A percentile compares a stretch with the other conserved stretches of the same genome.
Conservation (phyloP, 352 stramenopile genomes). For the Globisporangium takayamanum region DNA sequence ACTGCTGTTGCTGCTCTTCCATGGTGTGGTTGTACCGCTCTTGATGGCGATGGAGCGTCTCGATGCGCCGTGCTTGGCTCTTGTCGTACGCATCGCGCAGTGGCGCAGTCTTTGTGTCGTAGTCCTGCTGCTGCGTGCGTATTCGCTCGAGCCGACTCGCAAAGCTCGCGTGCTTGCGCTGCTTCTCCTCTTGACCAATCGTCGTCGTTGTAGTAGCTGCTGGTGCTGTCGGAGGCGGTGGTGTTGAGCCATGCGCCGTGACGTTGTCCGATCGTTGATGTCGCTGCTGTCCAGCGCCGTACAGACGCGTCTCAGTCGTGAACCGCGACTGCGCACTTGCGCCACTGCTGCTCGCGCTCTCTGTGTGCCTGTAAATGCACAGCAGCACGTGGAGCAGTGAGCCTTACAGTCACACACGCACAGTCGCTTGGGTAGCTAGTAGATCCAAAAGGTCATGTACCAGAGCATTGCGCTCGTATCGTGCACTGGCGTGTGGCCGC, state of each 20-base stretch:
- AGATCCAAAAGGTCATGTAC: slow-evolving; percentile 6
- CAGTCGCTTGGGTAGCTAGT: neutral
- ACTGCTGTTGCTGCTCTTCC: slow-evolving; percentile 14
- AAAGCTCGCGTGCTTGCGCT: slow-evolving; percentile 28
- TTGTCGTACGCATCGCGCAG: slow-evolving; percentile 21
- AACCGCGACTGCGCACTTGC: slow-evolving; percentile 14
- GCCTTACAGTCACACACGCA: neutral
- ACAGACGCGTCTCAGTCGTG: slow-evolving; percentile 35
- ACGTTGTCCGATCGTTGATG: neutral
- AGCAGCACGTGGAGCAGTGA: neutral
- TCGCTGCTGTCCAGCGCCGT: slow-evolving; percentile 22
- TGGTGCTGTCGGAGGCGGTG: neutral
- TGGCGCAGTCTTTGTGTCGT: slow-evolving; percentile 21
- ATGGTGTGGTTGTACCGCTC: slow-evolving; percentile 30
- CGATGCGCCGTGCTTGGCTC: slow-evolving; percentile 27
- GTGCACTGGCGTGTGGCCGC: slow-evolving; percentile 25
- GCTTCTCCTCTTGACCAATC: slow-evolving; percentile 47
- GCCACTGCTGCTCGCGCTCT: neutral
- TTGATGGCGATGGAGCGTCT: slow-evolving; percentile 36
- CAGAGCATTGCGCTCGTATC: slow-evolving; percentile 32
- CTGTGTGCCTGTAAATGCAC: neutral
- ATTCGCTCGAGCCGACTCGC: slow-evolving; percentile 33
- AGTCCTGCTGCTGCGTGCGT: slow-evolving; percentile 27
- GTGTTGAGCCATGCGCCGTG: neutral
- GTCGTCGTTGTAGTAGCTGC: neutral